Evolutionary conservation across 192 early-diverging fungal genomes (phyloP), one percentile per base, ranked within the genome.

Genomic region (Coemansia aciculifera): DNA sequence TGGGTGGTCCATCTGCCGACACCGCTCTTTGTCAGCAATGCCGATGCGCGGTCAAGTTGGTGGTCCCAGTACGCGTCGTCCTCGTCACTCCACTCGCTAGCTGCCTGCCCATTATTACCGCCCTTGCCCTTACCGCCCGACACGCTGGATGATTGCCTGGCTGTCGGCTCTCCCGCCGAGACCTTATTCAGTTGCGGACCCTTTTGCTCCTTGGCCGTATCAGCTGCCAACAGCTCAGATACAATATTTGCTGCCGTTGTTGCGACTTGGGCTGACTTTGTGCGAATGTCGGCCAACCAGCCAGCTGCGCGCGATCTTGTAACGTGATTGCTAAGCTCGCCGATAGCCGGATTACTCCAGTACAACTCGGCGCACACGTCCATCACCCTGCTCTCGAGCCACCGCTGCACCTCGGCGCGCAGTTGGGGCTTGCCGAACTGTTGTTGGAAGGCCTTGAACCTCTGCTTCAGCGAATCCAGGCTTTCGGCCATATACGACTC

Each of bases 401-500:
- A 95, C 38, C 85, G 77, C 56, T 93, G 90, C 39, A 99, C 92
- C 71, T 94, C 91, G n/a, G 92, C 86, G 36, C 95, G 88, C 31
- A 99, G 90, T 81, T 97, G 93, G 31, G 92, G 93, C 73, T 95
- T 95, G 29, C 94, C 95, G 85, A 99, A 99, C 60, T 89, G 85
- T 54, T 85, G 83, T 63, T 93, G 90, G 78, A 99, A 99, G 61
- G 92, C 90, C 75, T 96, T 97, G 84, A 99, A 99, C 42, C 89
- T 88, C 66, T 93, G 93, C 79, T 99, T 99, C 19, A 99, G 83
- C 29, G 85, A 79, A 71, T 99, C 97, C 68, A 99, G 92, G 12
- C 91, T 89, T 60, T 99, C 97, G 3, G 95, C 93, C 57, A 93
- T 93, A 80, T 99, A 99, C 17, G 92, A 93, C 81, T 99, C 96